Evolutionary conservation across 495 filamentous ascomycete genomes (phyloP).

Genomic region (Hypoxylon perforatum): DNA sequence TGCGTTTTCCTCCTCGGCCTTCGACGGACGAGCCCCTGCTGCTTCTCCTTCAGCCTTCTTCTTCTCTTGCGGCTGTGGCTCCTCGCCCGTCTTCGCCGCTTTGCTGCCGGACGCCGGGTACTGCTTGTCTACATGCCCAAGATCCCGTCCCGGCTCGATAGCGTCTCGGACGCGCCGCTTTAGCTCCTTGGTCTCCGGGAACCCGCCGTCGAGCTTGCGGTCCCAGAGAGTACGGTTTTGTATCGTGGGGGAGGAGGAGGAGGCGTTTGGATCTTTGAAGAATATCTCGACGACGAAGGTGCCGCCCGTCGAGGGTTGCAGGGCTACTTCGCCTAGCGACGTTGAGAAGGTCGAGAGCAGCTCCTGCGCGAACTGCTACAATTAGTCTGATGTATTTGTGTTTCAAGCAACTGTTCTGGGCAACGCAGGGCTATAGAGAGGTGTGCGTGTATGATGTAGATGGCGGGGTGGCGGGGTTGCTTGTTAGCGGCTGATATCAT

Average conservation of each 20-base stretch:
- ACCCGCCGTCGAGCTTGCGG: conserved; percentile 86
- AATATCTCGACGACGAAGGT: conserved; percentile 78
- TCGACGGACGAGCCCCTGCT: not conserved
- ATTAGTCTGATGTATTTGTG: too few species aligned
- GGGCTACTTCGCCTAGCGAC: conserved; percentile 87
- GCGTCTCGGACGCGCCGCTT: conserved; percentile 88
- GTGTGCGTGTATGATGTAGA: not conserved
- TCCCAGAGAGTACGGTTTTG: conserved; percentile 77
- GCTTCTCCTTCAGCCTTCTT: not conserved
- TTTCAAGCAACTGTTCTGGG: too few species aligned
- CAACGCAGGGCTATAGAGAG: not conserved
- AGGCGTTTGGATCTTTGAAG: conserved; percentile 33
- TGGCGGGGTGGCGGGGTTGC: not conserved
- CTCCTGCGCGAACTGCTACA: conserved; percentile 98
- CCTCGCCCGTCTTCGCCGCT: not conserved
- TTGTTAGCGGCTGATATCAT: not conserved
- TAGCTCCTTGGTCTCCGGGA: conserved; percentile 91
- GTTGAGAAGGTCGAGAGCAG: conserved; percentile 95
- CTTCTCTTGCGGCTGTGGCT: conserved; percentile 3
- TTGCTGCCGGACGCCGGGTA: conserved; percentile 24
- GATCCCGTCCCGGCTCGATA: conserved; percentile 76
- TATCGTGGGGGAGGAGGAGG: conserved; percentile 68
- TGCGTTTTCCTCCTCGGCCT: conserved; percentile 13
- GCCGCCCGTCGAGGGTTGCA: conserved; percentile 86
- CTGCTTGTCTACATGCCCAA: conserved; percentile 83